phyloP scores from a whole-genome alignment of 2,329 filamentous ascomycete genomes.

The Clonostachys byssicola region DNA sequence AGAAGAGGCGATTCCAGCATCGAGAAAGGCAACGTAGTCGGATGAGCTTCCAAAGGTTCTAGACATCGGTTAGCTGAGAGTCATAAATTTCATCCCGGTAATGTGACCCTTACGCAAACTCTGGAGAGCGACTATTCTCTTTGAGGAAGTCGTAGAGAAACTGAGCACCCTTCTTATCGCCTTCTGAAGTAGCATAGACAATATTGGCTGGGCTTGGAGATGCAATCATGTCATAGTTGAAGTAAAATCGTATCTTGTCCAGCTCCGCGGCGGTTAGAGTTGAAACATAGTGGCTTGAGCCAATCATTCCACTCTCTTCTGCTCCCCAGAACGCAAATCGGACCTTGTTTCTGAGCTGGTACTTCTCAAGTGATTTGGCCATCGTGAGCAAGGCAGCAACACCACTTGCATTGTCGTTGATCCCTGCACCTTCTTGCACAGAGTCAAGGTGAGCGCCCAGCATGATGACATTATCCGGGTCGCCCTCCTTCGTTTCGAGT shows the following conservation, averaged over 20 bases:
- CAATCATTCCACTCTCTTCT: conserved; percentile 29
- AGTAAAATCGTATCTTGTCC: conserved; percentile 56
- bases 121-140: conserved; percentile 15
- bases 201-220: conserved; percentile 20
- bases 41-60: conserved; percentile 22
- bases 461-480: conserved; percentile 32
- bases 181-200: conserved; percentile 22
- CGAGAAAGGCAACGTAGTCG: conserved; percentile 30
- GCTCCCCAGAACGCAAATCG: conserved; percentile 33
- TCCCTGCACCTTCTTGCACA: conserved; percentile 40
- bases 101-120: conserved; percentile 6
- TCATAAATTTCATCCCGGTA: background rate
- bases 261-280: conserved; percentile 17
- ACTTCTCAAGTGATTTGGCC: conserved; percentile 54
- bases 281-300: conserved; percentile 21
- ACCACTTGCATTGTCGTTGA: conserved; percentile 64
- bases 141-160: conserved; percentile 21
- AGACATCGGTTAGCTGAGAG: no score
- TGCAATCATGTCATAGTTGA: conserved; percentile 63
- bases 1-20: conserved; percentile 26
- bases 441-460: conserved; percentile 37
- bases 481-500: conserved; percentile 35
- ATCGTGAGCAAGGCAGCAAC: conserved; percentile 54
- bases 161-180: conserved; percentile 19
- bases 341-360: conserved; percentile 45